Base-by-base conservation (phyloP, 2,329 filamentous ascomycete genomes). In the Fusarium brevicatenulatum region DNA sequence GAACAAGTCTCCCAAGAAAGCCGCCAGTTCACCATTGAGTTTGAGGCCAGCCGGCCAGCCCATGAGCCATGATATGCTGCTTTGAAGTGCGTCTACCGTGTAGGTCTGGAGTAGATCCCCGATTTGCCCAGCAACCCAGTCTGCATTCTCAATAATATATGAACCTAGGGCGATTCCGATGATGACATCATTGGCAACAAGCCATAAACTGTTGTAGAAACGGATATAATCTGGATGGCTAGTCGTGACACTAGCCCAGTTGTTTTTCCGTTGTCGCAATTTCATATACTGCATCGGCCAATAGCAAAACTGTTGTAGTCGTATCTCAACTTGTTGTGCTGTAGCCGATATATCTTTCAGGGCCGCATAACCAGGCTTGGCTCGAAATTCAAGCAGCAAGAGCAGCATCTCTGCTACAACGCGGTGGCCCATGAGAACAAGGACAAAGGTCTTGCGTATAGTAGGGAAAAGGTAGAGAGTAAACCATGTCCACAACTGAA, bases 151-250 rank as follows among this genome's bases (percentile, higher is more conserved):
- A 70, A 98, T 95, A 70, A 99, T 97, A 81, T 97, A 99, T 2
- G 95, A 97, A 0, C 96, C 97, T 12, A 99, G 84, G 4, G 96
- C 96, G 74, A 99, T 98, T 32, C 96, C 97, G 67, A 99, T 98
- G 73, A 99, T 99, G 52, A 99, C 93, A 83, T 99, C 96, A 83
- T 99, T 99, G 36, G 95, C 95, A 28, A 99, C 96, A 13, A 99
- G 92, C 96, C 96, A 99, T 9, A 99, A 86, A 78, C 95, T 98
- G 81, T 99, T 99, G 84, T 98, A 99, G 83, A 99, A 99, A 21
- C 96, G 92, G 74, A 99, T 99, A 81, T 99, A 99, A 81, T 99
- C 96, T 2, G 95, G 94, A 81, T 99, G 95, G 77, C 92, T 97
- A 53, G 92, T 96, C 1, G 95, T 98, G 62, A 98, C 93, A 80